Evolutionary conservation across 2,329 filamentous ascomycete genomes (phyloP).

Genomic region (Albifimbria verrucaria): DNA sequence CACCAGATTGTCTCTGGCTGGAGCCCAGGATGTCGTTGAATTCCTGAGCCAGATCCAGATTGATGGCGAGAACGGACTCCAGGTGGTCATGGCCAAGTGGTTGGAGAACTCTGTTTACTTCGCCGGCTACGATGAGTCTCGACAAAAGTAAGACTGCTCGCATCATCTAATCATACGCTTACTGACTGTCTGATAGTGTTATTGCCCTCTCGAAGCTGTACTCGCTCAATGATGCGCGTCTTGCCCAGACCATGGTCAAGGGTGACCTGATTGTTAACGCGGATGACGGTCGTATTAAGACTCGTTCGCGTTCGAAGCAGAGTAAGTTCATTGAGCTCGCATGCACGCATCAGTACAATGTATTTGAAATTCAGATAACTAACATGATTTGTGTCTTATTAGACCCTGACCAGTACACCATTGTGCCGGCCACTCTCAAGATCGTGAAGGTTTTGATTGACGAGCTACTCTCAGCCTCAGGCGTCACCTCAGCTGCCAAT

Average conservation of each 20-base stretch:
- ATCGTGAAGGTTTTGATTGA: slow-evolving; percentile 95
- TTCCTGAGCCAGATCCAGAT: slow-evolving; percentile 86
- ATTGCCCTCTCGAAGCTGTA: slow-evolving; percentile 92
- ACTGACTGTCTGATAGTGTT: slow-evolving; percentile 55
- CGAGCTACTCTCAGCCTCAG: slow-evolving; percentile 80
- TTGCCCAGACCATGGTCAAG: slow-evolving; percentile 79
- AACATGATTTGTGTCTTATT: background rate
- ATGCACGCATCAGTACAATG: too few relatives aligned
- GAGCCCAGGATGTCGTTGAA: slow-evolving; percentile 83
- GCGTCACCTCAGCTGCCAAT: slow-evolving; percentile 56
- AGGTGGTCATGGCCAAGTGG: slow-evolving; percentile 92
- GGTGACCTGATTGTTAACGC: slow-evolving; percentile 83
- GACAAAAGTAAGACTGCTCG: slow-evolving; percentile 73
- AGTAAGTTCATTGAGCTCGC: slow-evolving; percentile 50
- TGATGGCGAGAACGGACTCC: slow-evolving; percentile 74
- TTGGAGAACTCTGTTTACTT: slow-evolving; percentile 96
- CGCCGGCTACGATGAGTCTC: slow-evolving; percentile 96
- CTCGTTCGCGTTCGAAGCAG: slow-evolving; percentile 81
- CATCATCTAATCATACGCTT: background rate
- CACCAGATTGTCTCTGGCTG: slow-evolving; percentile 80
- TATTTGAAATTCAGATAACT: background rate
- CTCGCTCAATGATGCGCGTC: slow-evolving; percentile 75
- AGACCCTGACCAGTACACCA: slow-evolving; percentile 88
- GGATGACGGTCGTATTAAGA: slow-evolving; percentile 80
- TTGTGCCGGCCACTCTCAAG: slow-evolving; percentile 84